These are phyloP conservation scores for Colletotrichum sp. DNA, from an alignment of 2,329 filamentous ascomycete genomes.

Conservation along the genomic window DNA sequence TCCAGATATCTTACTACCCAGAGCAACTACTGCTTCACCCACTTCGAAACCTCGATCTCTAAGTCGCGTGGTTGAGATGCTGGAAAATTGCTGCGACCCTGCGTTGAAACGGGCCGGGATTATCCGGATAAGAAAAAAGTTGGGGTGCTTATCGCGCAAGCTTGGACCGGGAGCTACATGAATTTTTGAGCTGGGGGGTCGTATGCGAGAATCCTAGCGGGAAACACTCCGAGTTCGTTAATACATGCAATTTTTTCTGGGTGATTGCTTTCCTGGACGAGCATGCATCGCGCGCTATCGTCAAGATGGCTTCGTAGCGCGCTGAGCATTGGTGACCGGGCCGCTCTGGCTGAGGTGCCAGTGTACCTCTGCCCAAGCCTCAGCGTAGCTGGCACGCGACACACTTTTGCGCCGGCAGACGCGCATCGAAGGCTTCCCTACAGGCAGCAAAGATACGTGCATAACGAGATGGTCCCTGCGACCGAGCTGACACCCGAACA, in stretches of 20 bases:
- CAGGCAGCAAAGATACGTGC: slow-evolving; percentile 30
- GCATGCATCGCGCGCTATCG: slow-evolving; percentile 51
- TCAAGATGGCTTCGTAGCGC: slow-evolving; percentile 48
- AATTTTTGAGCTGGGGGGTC: slow-evolving; percentile 2
- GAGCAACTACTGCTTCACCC: not conserved
- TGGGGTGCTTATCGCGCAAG: not conserved
- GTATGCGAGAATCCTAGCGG: not conserved
- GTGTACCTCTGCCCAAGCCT: slow-evolving; percentile 51
- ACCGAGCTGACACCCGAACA: not conserved
- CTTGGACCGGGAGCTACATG: not conserved
- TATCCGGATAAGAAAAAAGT: slow-evolving; percentile 13
- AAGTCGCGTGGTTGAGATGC: slow-evolving; percentile 13
- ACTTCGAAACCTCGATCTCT: not conserved
- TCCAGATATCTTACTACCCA: not conserved
- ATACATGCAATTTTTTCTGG: not conserved
- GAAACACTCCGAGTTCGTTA: not conserved
- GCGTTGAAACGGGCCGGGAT: slow-evolving; percentile 10
- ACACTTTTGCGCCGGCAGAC: slow-evolving; percentile 24
- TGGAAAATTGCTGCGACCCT: slow-evolving; percentile 23
- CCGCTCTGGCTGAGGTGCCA: slow-evolving; percentile 44
- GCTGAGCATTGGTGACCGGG: slow-evolving; percentile 45
- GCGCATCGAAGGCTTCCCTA: slow-evolving; percentile 11
- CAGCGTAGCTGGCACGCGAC: not conserved
- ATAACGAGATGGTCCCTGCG: slow-evolving; percentile 17
- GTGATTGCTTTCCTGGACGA: not conserved